Evolutionary conservation across 345 rosid species (phyloP).

Genomic region (Xanthoceras sorbifolium): DNA sequence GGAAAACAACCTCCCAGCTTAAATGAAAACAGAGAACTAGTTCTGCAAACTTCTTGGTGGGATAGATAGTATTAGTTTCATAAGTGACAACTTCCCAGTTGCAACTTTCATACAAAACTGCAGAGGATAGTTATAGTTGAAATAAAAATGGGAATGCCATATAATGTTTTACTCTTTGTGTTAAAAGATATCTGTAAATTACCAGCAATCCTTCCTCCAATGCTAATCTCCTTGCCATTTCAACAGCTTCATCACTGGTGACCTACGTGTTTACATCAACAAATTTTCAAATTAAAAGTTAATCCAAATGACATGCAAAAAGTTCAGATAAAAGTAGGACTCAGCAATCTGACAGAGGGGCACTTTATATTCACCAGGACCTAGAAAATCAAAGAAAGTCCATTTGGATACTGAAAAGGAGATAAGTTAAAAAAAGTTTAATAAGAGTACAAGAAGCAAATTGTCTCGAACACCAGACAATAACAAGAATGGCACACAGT

Average conservation of each 20-base stretch:
- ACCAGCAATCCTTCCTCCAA: constrained; percentile 96
- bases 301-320: not conserved
- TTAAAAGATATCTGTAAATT: constrained; percentile 27
- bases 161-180: not conserved
- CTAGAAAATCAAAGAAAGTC: not conserved
- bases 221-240: constrained; percentile 89
- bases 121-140: not conserved
- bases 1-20: not conserved
- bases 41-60: not conserved
- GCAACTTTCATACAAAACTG: not conserved
- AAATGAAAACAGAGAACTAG: constrained; percentile 6
- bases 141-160: not conserved
- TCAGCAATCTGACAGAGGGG: not conserved
- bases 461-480: not conserved
- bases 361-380: not conserved
- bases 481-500: not conserved
- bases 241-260: constrained; percentile 77
- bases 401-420: not conserved
- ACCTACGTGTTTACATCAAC: constrained; percentile 45
- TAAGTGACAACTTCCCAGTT: not conserved
- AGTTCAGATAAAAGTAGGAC: not conserved
- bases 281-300: not conserved
- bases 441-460: not conserved
- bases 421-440: not conserved
- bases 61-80: not conserved